Conservation (phyloP, 2,329 filamentous ascomycete species). For the Beauveria bassiana region DNA sequence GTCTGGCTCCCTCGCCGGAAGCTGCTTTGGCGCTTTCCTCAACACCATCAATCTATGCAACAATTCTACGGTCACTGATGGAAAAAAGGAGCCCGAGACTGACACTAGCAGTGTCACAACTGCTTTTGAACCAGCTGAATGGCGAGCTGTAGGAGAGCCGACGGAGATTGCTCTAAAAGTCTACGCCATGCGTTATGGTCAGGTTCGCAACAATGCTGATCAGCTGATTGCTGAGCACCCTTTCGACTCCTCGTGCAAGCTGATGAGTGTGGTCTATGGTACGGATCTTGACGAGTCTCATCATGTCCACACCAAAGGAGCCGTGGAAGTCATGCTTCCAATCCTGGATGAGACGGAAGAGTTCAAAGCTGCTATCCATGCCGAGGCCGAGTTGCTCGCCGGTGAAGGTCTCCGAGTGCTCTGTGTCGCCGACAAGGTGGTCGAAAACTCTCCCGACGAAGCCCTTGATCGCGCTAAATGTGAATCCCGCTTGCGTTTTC, state of each 20-base stretch:
- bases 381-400: slow-evolving; percentile 48
- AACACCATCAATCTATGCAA: slow-evolving; percentile 56
- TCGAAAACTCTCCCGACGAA: slow-evolving; percentile 27
- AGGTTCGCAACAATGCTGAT: slow-evolving; percentile 37
- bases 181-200: slow-evolving; percentile 60
- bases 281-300: slow-evolving; percentile 25
- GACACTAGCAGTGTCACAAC: slow-evolving; percentile 41
- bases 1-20: slow-evolving; percentile 32
- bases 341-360: slow-evolving; percentile 40
- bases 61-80: slow-evolving; percentile 42
- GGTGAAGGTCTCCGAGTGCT: slow-evolving; percentile 60
- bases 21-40: slow-evolving; percentile 38
- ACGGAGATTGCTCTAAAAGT: slow-evolving; percentile 70
- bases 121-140: slow-evolving; percentile 35
- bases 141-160: slow-evolving; percentile 57
- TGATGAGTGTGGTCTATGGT: slow-evolving; percentile 63
- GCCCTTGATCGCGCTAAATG: slow-evolving; percentile 42
- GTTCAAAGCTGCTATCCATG: slow-evolving; percentile 37
- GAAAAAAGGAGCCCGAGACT: slow-evolving; percentile 37
- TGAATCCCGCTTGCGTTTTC: slow-evolving; percentile 51
- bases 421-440: slow-evolving; percentile 50
- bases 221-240: slow-evolving; percentile 57
- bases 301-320: slow-evolving; percentile 50
- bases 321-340: slow-evolving; percentile 48
- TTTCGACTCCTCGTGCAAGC: slow-evolving; percentile 66